Evolutionary conservation across 176 grass and related monocot species (phyloP).

Genomic region (Hyparrhenia diplandra): DNA sequence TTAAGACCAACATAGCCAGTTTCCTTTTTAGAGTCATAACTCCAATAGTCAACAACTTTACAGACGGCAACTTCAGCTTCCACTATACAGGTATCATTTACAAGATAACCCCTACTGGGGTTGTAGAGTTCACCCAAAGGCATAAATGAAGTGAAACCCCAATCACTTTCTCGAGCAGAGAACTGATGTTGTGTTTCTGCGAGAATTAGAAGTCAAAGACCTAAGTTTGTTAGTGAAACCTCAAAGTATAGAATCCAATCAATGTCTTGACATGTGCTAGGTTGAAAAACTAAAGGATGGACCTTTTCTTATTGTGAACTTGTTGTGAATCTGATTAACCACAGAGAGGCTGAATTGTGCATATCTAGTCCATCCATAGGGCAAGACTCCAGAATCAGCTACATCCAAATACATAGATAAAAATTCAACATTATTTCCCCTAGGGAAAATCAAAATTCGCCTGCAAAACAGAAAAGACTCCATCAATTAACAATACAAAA

Average conservation of each 20-base stretch:
- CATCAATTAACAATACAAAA: neutral
- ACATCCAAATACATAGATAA: slow-evolving; percentile 99
- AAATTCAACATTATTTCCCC: slow-evolving; percentile 96
- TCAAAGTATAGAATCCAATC: neutral
- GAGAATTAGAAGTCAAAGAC: slow-evolving; percentile 24
- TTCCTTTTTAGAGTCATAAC: slow-evolving; percentile 98
- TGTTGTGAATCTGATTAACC: slow-evolving; percentile 84
- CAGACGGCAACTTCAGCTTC: slow-evolving; percentile 93
- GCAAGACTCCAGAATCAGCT: slow-evolving; percentile 77
- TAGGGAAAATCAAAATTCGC: slow-evolving; percentile 94
- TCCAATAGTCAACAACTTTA: slow-evolving; percentile 94
- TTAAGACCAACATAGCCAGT: slow-evolving; percentile 99
- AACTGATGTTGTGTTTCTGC: slow-evolving; percentile 98
- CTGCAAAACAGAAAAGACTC: slow-evolving; percentile 35
- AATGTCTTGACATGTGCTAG: neutral
- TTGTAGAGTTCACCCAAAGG: slow-evolving; percentile 90
- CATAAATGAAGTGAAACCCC: slow-evolving; percentile 99
- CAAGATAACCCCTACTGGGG: slow-evolving; percentile 88
- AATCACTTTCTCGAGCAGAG: slow-evolving; percentile 91
- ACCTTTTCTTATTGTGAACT: slow-evolving; percentile 98
- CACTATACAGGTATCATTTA: slow-evolving; percentile 94
- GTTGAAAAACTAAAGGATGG: slow-evolving; percentile 12
- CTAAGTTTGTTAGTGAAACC: neutral
- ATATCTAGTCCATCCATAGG: slow-evolving; percentile 99
- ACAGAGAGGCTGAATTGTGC: slow-evolving; percentile 90